Evolutionary conservation across 352 stramenopile species (phyloP).

Genomic region (Globisporangium nagaii): DNA sequence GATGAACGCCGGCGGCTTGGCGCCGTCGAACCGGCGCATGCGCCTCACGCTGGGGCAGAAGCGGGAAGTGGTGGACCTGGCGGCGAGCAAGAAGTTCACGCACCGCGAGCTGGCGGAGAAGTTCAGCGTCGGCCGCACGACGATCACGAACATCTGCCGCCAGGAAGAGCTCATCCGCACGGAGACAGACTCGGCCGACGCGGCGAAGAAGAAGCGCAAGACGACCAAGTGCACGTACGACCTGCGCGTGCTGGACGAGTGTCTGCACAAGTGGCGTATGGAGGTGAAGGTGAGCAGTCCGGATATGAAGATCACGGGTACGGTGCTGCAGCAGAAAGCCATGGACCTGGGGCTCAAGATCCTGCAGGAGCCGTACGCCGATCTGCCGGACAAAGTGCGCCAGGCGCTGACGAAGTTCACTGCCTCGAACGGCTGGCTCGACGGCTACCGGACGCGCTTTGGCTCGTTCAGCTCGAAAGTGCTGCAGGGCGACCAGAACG

Average conservation of each 20-base stretch:
- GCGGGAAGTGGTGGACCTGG: conserved; percentile 80
- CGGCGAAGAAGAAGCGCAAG: conserved; percentile 83
- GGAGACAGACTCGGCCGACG: conserved; percentile 83
- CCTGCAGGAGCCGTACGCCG: conserved; percentile 56
- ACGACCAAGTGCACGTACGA: conserved; percentile 84
- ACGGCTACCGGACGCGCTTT: conserved; percentile 81
- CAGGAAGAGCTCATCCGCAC: conserved; percentile 77
- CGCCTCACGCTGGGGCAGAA: conserved; percentile 80
- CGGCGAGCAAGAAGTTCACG: conserved; percentile 82
- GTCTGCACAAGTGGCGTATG: conserved; percentile 86
- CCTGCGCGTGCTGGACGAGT: conserved; percentile 74
- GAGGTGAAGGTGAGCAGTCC: conserved; percentile 76
- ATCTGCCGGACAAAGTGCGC: conserved; percentile 68
- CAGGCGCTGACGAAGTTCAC: conserved; percentile 71
- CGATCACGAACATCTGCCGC: conserved; percentile 85
- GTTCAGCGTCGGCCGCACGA: conserved; percentile 75
- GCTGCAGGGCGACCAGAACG: conserved; percentile 37
- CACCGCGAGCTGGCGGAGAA: conserved; percentile 79
- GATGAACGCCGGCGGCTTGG: conserved; percentile 11
- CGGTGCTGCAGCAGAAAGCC: conserved; percentile 75
- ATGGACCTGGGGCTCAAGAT: conserved; percentile 82
- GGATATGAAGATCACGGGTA: conserved; percentile 76
- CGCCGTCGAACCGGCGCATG: conserved; percentile 39
- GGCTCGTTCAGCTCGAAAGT: conserved; percentile 81
- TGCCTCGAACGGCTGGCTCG: conserved; percentile 80